phyloP scores from a whole-genome alignment of 139 green algal species.

The Asterochloris sp. region DNA sequence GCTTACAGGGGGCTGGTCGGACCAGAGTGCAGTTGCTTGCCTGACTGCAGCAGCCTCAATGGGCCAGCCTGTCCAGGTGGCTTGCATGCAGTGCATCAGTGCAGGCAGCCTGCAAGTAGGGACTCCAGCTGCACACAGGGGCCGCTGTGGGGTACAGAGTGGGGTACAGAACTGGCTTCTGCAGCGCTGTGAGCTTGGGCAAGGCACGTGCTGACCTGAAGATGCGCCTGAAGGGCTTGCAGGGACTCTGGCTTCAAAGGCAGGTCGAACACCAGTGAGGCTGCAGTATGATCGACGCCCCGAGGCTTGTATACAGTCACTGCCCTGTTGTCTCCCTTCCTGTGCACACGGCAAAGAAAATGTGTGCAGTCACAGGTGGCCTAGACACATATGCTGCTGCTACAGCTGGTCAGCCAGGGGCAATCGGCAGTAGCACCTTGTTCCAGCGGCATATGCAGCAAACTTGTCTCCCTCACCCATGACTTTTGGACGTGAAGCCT shows the following conservation, averaged over 20 bases:
- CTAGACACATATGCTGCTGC: background rate
- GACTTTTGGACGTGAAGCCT: slow-evolving; percentile 53
- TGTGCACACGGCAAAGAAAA: background rate
- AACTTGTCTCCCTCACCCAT: slow-evolving; percentile 30
- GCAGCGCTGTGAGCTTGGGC: no score
- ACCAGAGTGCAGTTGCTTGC: no score
- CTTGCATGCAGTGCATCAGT: no score
- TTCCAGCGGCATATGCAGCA: no score
- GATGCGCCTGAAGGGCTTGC: slow-evolving; percentile 27
- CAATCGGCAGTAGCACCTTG: background rate
- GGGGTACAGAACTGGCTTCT: no score
- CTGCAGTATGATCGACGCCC: background rate
- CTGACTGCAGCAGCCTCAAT: no score
- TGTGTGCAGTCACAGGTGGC: background rate
- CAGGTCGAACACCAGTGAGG: slow-evolving; percentile 23
- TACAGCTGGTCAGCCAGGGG: no score
- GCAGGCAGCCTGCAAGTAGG: no score
- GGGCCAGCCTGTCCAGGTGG: no score
- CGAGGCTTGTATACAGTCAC: slow-evolving; percentile 10
- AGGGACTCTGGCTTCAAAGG: slow-evolving; percentile 20
- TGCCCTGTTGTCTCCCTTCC: slow-evolving; percentile 10
- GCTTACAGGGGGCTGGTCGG: no score
- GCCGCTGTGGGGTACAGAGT: no score
- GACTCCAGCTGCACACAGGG: no score
- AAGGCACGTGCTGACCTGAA: slow-evolving; percentile 17